phyloP scores from a whole-genome alignment of 495 filamentous ascomycete genomes.

The Cercophora samala region DNA sequence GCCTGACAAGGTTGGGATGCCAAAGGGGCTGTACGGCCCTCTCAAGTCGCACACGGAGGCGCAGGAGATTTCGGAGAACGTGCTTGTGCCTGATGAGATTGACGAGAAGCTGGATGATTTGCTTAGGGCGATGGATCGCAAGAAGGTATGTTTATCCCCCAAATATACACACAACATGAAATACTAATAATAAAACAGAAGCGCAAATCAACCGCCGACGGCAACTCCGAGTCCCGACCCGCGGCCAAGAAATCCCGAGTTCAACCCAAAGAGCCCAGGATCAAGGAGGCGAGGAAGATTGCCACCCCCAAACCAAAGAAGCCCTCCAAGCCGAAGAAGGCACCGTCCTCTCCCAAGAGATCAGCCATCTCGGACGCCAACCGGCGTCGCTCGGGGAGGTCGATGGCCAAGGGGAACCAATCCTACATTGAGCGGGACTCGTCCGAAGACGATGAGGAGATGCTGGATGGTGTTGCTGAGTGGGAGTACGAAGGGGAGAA shows the following conservation, averaged over 20 bases:
- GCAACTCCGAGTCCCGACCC: constrained; percentile 33
- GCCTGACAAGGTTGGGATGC: constrained; percentile 75
- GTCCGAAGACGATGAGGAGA: constrained; percentile 55
- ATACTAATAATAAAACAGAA: constrained; percentile 34
- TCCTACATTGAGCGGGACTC: constrained; percentile 52
- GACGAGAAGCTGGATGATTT: constrained; percentile 73
- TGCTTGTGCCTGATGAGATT: constrained; percentile 75
- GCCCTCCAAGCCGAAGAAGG: constrained; percentile 15
- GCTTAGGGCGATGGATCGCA: constrained; percentile 50
- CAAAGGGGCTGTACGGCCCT: constrained; percentile 68
- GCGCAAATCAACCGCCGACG: constrained; percentile 47
- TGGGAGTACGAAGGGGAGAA: constrained; percentile 50
- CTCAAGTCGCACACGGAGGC: constrained; percentile 74
- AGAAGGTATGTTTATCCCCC: constrained; percentile 47
- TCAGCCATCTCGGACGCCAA: constrained; percentile 35
- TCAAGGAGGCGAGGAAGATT: constrained; percentile 20
- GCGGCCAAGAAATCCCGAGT: constrained; percentile 33
- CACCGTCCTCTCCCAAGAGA: constrained; percentile 13
- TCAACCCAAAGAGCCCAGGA: constrained; percentile 36
- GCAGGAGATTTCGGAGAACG: constrained; percentile 77
- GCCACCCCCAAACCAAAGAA: constrained; percentile 22
- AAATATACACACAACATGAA: too few relatives aligned
- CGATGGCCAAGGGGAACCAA: constrained; percentile 29
- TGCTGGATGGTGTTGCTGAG: constrained; percentile 53
- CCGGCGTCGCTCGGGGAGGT: constrained; percentile 53